A percentile compares a stretch with the other conserved stretches of the same genome.
Conservation (phyloP, 768 basidiomycete species). For the Cytidiella melzeri region DNA sequence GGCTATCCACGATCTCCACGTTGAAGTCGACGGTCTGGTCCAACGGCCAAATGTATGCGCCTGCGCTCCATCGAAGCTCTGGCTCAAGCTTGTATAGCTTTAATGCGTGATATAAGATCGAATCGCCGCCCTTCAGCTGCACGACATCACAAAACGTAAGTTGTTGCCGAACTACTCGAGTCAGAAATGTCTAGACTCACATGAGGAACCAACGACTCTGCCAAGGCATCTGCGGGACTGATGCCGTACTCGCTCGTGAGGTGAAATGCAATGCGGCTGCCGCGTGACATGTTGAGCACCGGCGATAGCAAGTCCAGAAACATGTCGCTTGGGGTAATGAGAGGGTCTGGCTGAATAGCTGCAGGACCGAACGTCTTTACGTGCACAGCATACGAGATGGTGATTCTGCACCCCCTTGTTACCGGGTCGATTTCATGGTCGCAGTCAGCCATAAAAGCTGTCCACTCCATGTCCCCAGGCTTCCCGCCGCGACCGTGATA, state of each 20-base stretch:
- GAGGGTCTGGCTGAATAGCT: constrained; percentile 45
- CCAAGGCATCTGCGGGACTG: constrained; percentile 62
- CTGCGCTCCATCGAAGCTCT: constrained; percentile 76
- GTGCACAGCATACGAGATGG: constrained; percentile 66
- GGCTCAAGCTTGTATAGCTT: constrained; percentile 71
- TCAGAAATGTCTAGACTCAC: constrained; percentile 38
- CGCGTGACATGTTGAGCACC: constrained; percentile 65
- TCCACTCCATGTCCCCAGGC: constrained; percentile 69
- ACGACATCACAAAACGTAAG: background rate
- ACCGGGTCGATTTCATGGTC: constrained; percentile 70
- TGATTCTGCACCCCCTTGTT: constrained; percentile 62
- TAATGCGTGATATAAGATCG: constrained; percentile 68
- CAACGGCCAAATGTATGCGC: constrained; percentile 76
- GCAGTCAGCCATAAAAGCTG: constrained; percentile 68
- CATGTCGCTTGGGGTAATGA: constrained; percentile 67
- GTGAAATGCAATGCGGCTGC: constrained; percentile 68
- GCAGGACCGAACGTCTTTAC: constrained; percentile 60
- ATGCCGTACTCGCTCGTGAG: constrained; percentile 62
- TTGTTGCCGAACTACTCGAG: background rate
- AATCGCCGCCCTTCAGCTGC: constrained; percentile 75
- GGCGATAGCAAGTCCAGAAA: constrained; percentile 70
- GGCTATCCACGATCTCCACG: constrained; percentile 34
- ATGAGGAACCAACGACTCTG: constrained; percentile 63
- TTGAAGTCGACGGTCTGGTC: constrained; percentile 63
- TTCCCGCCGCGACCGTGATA: constrained; percentile 60